phyloP scores from a whole-genome alignment of 106 monocot species.

The Vanilla planifolia region DNA sequence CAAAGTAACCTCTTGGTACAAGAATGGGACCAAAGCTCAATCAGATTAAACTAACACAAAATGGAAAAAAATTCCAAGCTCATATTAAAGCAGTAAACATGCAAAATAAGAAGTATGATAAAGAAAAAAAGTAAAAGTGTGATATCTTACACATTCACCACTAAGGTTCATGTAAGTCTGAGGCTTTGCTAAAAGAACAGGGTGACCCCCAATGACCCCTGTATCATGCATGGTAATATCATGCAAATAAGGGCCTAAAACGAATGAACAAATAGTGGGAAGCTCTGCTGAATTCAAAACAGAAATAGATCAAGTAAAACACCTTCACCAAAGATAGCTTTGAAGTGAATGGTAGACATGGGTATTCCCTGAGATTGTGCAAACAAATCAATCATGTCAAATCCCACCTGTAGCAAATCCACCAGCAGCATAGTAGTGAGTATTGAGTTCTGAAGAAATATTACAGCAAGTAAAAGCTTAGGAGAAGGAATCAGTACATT shows the following conservation, averaged over 20 bases:
- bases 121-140: not conserved
- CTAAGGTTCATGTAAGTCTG: constrained; percentile 99
- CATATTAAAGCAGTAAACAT: not conserved
- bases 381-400: constrained; percentile 85
- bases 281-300: not conserved
- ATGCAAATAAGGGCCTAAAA: not conserved
- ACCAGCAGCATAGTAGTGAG: not conserved
- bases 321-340: constrained; percentile 92
- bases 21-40: too few species aligned
- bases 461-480: not conserved
- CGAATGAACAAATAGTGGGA: not conserved
- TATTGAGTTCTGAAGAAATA: not conserved
- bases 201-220: constrained; percentile 61
- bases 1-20: too few species aligned
- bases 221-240: constrained; percentile 2
- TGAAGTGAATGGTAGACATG: constrained; percentile 56
- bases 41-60: too few species aligned
- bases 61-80: not conserved
- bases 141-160: constrained; percentile 77
- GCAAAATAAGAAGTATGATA: too few species aligned
- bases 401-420: constrained; percentile 51
- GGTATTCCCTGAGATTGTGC: constrained; percentile 62
- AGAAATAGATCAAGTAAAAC: not conserved
- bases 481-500: constrained; percentile 39
- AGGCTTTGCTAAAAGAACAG: constrained; percentile 87